Percentiles rank a stretch among this genome's conserved stretches.
Evolutionary conservation across 2,329 filamentous ascomycete genomes (phyloP).

Genomic region (Tolypocladium inflatum): DNA sequence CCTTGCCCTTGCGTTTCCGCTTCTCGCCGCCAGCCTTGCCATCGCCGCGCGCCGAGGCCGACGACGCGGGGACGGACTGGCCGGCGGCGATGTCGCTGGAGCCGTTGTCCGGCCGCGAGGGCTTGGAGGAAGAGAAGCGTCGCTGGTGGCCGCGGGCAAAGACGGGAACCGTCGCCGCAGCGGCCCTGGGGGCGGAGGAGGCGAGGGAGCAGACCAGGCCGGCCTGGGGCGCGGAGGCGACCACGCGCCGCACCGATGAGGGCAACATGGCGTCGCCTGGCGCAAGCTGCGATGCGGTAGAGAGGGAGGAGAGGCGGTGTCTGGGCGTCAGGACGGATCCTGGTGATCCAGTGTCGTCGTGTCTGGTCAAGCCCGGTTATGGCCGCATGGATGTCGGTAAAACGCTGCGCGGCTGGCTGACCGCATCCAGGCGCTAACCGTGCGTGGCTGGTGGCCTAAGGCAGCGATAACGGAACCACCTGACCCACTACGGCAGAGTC

Average conservation of each 20-base stretch:
- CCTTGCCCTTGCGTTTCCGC: constrained; percentile 50
- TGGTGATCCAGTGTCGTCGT: constrained; percentile 21
- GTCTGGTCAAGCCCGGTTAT: constrained; percentile 24
- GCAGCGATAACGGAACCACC: constrained; percentile 18
- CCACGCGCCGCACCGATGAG: constrained; percentile 46
- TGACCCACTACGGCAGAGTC: neutral
- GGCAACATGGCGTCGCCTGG: constrained; percentile 38
- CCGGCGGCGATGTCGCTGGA: constrained; percentile 39
- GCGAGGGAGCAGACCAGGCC: constrained; percentile 31
- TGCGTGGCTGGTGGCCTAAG: constrained; percentile 19
- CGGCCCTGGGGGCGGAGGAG: constrained; percentile 29
- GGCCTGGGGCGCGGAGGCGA: constrained; percentile 35
- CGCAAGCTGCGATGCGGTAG: constrained; percentile 7
- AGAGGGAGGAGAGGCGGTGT: constrained; percentile 7
- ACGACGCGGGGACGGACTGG: constrained; percentile 38
- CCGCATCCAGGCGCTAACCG: constrained; percentile 3
- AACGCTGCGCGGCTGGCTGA: neutral
- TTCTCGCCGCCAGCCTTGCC: constrained; percentile 39
- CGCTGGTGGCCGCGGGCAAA: constrained; percentile 37
- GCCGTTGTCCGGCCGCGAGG: constrained; percentile 50
- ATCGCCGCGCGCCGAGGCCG: constrained; percentile 28
- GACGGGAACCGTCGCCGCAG: constrained; percentile 22
- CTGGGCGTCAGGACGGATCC: constrained; percentile 17
- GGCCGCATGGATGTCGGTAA: constrained; percentile 14
- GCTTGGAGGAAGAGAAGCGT: constrained; percentile 52